Percentiles rank a stretch among this genome's conserved stretches.
Conservation (phyloP, 768 basidiomycete species). For the Tulasnella sp. region DNA sequence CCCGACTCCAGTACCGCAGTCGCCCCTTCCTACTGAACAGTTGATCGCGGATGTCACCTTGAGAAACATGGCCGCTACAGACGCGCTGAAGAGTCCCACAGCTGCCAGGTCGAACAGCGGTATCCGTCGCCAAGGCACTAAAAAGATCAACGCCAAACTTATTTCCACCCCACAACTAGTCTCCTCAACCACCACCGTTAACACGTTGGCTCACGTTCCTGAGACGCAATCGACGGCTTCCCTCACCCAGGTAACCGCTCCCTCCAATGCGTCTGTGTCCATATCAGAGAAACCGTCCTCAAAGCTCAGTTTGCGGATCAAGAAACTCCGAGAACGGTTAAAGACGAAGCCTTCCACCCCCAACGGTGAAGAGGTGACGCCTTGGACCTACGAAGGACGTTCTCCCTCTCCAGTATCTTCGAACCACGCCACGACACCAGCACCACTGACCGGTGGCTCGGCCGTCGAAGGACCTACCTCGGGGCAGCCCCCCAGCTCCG, state of each 20-base stretch:
- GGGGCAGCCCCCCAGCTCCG: constrained; percentile 28
- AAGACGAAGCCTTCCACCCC: constrained; percentile 35
- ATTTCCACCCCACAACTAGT: constrained; percentile 56
- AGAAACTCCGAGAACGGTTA: constrained; percentile 55
- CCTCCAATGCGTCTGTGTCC: constrained; percentile 22
- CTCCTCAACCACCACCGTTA: constrained; percentile 55
- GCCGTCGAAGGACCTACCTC: constrained; percentile 22
- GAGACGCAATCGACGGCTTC: constrained; percentile 30
- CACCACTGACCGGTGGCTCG: background rate
- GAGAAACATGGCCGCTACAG: constrained; percentile 53
- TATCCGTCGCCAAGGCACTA: constrained; percentile 35
- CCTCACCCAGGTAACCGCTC: constrained; percentile 27
- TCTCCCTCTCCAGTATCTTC: background rate
- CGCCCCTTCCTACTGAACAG: constrained; percentile 33
- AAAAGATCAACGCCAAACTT: constrained; percentile 46
- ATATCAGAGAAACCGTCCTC: constrained; percentile 25
- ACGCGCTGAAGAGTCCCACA: constrained; percentile 42
- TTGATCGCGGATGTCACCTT: constrained; percentile 55
- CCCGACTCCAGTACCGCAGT: background rate
- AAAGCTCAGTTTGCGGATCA: constrained; percentile 62
- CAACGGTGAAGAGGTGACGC: constrained; percentile 37
- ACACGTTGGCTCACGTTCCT: constrained; percentile 53
- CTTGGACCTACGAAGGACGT: background rate
- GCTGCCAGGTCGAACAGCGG: constrained; percentile 30
- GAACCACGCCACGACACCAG: background rate